Conservation (phyloP, 1,284 basidiomycete genomes). For the Phylloboletellus chloephorus region DNA sequence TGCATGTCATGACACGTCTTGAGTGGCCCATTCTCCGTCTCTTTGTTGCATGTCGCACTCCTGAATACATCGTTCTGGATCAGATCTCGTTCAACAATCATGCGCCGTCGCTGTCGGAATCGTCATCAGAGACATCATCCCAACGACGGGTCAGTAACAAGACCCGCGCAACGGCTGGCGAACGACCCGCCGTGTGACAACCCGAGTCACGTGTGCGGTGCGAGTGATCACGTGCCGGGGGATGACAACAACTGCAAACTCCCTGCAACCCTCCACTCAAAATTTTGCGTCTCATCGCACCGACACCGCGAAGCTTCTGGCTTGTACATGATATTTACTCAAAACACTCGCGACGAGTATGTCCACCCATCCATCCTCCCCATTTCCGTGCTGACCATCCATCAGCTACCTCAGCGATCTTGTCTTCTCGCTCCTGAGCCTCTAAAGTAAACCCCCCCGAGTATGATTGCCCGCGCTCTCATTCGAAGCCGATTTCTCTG, state of each 20-base stretch:
- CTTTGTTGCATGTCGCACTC: not conserved
- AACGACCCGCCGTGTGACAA: not conserved
- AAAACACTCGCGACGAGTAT: slow-evolving; percentile 81
- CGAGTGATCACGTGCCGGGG: no score
- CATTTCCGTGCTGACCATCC: slow-evolving; percentile 6
- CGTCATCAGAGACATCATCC: no score
- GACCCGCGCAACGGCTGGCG: no score
- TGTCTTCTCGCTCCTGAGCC: slow-evolving; percentile 69
- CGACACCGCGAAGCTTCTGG: slow-evolving; percentile 23
- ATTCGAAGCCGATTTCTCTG: slow-evolving; percentile 45
- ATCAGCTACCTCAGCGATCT: slow-evolving; percentile 79
- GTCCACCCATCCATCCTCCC: slow-evolving; percentile 23
- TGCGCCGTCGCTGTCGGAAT: no score
- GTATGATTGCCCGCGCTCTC: slow-evolving; percentile 56
- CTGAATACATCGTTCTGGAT: not conserved
- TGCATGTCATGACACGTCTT: slow-evolving; percentile 33
- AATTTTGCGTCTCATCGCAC: no score
- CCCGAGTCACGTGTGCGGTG: not conserved
- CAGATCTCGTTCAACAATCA: no score
- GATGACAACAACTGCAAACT: slow-evolving; percentile 13
- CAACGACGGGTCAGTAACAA: no score
- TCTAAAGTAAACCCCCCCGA: slow-evolving; percentile 38
- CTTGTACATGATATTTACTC: slow-evolving; percentile 76
- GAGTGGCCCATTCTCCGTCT: slow-evolving; percentile 26
- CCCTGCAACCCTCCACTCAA: no score